Base-by-base conservation (phyloP, 306 rosid genomes). In the Pterocarpus santalinus region DNA sequence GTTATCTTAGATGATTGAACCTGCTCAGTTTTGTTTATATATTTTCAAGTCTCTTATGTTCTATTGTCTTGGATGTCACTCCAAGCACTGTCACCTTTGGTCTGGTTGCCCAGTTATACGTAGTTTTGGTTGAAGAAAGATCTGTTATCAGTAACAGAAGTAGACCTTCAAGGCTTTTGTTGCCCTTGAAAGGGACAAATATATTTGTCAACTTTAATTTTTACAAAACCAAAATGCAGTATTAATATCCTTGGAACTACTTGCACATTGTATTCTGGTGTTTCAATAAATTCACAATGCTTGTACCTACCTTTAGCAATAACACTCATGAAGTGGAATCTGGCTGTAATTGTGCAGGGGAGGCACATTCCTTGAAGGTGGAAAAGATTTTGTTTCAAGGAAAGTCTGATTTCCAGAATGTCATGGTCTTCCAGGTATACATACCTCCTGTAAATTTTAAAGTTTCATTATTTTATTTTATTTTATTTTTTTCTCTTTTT, bases 341-440 rank as follows among this genome's bases (percentile, higher is more conserved):
- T 77, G 51, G 61, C 68, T 78, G 47, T 73, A 5, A 71, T 82
- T 52, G 57, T 84, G 81, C 86, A 96, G 99, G 99, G 61, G 99
- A 96, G 89, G 99, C 99, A 3, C 99, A 96, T 82, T 96, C 99
- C 72, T 93, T 96, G 91, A 96, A 96, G 87, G 89, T 96, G 72
- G 98, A 96, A 85, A 90, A 93, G 85, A 76, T 93, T 82, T 73
- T 96, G 69, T 96, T 93, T 80, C 90, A 93, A 78, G 99, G 92
- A 36, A 93, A 96, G 82, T 96, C 99, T 65, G 97, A 96, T 1
- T 96, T 87, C 83, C 99, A 96, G 90, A 82, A 90, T 80, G 97
- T 96, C 76, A 86, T 96, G 94, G 94, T 96, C 79, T 96, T 96
- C 75, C 97, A 96, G 99, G 99, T 91, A 78, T 43, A 28, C 55